phyloP scores from a whole-genome alignment of 331 rosid species.

The Ulmus americana region DNA sequence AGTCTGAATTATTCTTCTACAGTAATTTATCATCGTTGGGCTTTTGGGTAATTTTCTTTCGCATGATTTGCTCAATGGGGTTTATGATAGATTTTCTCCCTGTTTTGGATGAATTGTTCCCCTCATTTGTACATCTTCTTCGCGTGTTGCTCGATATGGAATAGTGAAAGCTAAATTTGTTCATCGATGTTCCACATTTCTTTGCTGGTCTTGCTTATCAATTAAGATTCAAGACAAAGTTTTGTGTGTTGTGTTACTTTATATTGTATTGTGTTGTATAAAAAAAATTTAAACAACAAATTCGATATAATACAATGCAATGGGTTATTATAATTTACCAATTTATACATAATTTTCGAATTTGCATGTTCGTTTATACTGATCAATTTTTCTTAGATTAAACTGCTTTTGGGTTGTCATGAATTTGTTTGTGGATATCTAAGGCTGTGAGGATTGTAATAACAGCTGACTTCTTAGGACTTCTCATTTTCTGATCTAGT shows the following conservation, averaged over 20 bases:
- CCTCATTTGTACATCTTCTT: slow-evolving; percentile 8
- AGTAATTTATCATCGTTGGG: slow-evolving; percentile 6
- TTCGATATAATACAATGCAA: too few species aligned
- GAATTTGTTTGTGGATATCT: neutral
- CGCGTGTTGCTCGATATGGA: slow-evolving; percentile 5
- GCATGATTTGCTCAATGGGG: neutral
- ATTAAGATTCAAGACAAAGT: neutral
- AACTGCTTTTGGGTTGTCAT: too few species aligned
- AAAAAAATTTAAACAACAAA: too few species aligned
- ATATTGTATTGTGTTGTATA: neutral
- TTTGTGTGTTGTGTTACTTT: neutral
- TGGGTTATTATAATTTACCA: too few species aligned
- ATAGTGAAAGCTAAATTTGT: slow-evolving; percentile 7
- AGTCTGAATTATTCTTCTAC: neutral
- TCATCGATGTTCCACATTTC: slow-evolving; percentile 1
- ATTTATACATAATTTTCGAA: too few species aligned
- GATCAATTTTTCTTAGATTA: too few species aligned
- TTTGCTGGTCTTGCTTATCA: too few species aligned
- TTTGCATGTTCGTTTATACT: too few species aligned
- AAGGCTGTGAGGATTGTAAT: neutral
- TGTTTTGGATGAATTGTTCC: neutral
- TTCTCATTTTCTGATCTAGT: slow-evolving; percentile 18
- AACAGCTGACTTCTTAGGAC: slow-evolving; percentile 1
- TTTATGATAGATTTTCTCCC: neutral
- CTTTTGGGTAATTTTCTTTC: slow-evolving; percentile 9